Conservation (phyloP, 768 basidiomycete species). For the Dacryopinax spathularia region DNA sequence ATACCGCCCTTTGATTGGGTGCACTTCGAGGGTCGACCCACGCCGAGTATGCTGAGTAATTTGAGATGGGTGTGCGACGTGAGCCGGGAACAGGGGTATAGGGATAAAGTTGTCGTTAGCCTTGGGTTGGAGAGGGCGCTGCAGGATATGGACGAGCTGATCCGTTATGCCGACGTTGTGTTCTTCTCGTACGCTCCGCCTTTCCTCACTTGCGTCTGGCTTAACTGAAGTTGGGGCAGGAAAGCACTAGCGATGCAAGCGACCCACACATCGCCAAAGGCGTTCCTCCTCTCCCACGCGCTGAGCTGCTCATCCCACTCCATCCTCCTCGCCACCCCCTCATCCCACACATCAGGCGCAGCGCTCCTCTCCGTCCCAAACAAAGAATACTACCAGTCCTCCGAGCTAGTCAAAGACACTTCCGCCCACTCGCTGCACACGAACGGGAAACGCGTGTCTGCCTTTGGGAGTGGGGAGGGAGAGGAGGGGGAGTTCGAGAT, state of each 20-base stretch:
- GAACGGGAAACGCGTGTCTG: background rate
- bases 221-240: too few relatives aligned
- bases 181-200: conserved; percentile 35
- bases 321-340: conserved; percentile 46
- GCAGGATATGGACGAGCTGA: conserved; percentile 73
- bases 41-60: conserved; percentile 66
- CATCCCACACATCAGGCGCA: conserved; percentile 68
- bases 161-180: conserved; percentile 70
- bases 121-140: conserved; percentile 58
- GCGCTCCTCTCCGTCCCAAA: conserved; percentile 72
- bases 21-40: conserved; percentile 68
- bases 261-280: conserved; percentile 41
- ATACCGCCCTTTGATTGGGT: conserved; percentile 66
- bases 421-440: conserved; percentile 15
- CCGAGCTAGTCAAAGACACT: conserved; percentile 50
- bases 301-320: conserved; percentile 56
- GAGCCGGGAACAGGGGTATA: conserved; percentile 71
- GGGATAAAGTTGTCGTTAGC: conserved; percentile 67
- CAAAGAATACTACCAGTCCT: conserved; percentile 73
- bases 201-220: background rate
- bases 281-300: conserved; percentile 60
- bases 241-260: background rate
- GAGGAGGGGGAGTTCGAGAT: conserved; percentile 14
- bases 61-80: conserved; percentile 68
- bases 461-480: conserved; percentile 4